Evolutionary conservation across 2,329 filamentous ascomycete species (phyloP).

Genomic region (Rosellinia necatrix): DNA sequence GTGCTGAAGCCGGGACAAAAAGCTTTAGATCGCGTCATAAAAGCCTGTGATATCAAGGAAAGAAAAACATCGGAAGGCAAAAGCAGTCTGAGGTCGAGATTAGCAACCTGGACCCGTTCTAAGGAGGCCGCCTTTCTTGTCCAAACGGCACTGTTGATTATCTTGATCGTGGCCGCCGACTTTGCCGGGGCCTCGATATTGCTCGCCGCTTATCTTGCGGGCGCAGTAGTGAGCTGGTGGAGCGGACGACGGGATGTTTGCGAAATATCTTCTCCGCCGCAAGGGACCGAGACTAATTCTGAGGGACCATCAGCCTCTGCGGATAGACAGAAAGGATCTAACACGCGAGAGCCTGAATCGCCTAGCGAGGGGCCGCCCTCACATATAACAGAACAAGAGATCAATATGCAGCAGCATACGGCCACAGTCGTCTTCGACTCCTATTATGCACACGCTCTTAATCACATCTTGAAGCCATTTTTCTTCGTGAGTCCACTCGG

Average conservation of each 20-base stretch:
- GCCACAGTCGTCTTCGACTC: constrained; percentile 41
- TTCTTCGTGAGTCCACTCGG: constrained; percentile 66
- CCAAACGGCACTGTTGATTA: constrained; percentile 56
- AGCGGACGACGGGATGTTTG: constrained; percentile 41
- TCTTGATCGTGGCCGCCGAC: constrained; percentile 53
- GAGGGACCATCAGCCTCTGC: not conserved
- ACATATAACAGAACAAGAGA: constrained; percentile 9
- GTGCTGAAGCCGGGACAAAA: constrained; percentile 49
- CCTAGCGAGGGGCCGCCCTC: not conserved
- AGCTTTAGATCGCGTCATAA: constrained; percentile 37
- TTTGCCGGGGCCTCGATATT: constrained; percentile 68
- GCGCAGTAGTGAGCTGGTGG: constrained; percentile 65
- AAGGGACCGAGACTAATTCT: not conserved
- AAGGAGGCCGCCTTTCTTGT: constrained; percentile 47
- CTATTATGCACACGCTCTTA: constrained; percentile 47
- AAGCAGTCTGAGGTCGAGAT: not conserved
- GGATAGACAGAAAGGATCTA: not conserved
- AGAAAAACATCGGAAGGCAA: not conserved
- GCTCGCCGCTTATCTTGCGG: constrained; percentile 67
- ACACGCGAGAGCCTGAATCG: not conserved
- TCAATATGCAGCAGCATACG: not conserved
- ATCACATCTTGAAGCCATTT: constrained; percentile 67
- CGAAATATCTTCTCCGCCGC: not conserved
- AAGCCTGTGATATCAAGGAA: constrained; percentile 27
- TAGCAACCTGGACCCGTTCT: constrained; percentile 34